Evolutionary conservation across 352 stramenopile species (phyloP), one percentile per base, ranked within the genome.

Genomic region (Pythium plurisporium): DNA sequence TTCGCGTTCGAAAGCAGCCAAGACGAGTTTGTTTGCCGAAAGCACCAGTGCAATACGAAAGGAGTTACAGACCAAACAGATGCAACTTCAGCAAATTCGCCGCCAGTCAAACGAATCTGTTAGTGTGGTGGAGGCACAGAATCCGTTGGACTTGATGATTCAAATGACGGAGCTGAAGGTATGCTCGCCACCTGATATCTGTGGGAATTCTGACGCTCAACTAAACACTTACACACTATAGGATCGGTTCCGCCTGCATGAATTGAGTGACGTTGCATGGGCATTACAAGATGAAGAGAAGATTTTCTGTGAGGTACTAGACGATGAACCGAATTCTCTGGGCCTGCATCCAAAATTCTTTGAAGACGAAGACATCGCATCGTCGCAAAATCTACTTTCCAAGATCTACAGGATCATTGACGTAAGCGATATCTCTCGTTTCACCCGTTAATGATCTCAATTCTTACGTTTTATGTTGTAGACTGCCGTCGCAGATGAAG

Each of bases 151-250:
- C 40, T 43, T 90, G 10, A 58, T 89, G 29, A 59, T 74, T 17
- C 73, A 68, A 41, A 64, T 62, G 2, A 67, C 40, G 3, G 75
- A 90, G 46, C 69, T 90, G 14, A 87, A 87, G 76, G 79, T 87
- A 64, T 26, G 20, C 37, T 53, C 12, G 10, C 8, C 15, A n/a
- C 15, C 38, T 44, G n/a, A 9, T 20, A 12, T 19, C 12, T 20
- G 19, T n/a, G 38, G 8, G n/a, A 4, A 19, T 8, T n/a, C 26
- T 6, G 4, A 7, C 15, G 38, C 14, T 4, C 26, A 10, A 10
- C 37, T 41, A 26, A 38, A 8, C 33, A 19, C 22, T n/a, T 43
- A 8, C 46, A 2, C 9, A 22, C 0, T 26, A 2, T 40, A 66
- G 59, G 29, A 34, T 33, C 55, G 55, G 5, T 56, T 64, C 25